Base-by-base conservation (phyloP, 129 eudicot genomes). In the Smallanthus sonchifolius region DNA sequence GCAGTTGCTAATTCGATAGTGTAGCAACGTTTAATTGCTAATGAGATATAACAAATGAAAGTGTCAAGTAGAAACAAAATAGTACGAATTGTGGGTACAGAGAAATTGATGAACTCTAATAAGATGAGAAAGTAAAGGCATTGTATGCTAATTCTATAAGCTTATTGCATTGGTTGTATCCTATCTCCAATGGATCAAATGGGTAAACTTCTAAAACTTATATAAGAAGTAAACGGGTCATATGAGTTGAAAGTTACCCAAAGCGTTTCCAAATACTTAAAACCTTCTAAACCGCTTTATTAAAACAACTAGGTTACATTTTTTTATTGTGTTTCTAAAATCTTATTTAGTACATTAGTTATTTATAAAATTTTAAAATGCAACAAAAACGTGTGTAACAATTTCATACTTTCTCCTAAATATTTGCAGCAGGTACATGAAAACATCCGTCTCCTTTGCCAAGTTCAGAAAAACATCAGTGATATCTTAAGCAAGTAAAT, bases 381-480 rank as follows among this genome's bases (percentile, higher is more conserved):
- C 4, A 60, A 14, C 40, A 30, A 2, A 6, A 16, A 13, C 13
- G 10, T 14, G 65, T 60, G 19, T 2, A 57, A 57, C 60, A 52
- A 10, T 52, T 66, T 20, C 65, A 51, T 47, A 9, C 39, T 57
- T 54, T 70, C 71, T 65, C 66, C 51, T 39, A 65, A n/a, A 67
- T 19, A 24, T 47, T 64, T 70, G 37, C 61, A 48, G 70, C 83
- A 90, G 96, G 78, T 85, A 73, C 92, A 78, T 24, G 95, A 88
- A 65, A 91, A 91, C 76, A 80, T 88, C 59, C 75, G 81, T 61
- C 97, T 91, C 39, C 75, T 91, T 52, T 80, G 88, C 80, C 85
- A 86, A 82, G 92, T 90, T 67, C 85, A 90, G 69, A 85, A 88
- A 35, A 88, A 88, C 88, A 81, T 91, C 67, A 48, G 34, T 37